A percentile compares a stretch with the other conserved stretches of the same genome.
Conservation (phyloP, 1,284 basidiomycete species). For the Filobasidium uniguttulatum region DNA sequence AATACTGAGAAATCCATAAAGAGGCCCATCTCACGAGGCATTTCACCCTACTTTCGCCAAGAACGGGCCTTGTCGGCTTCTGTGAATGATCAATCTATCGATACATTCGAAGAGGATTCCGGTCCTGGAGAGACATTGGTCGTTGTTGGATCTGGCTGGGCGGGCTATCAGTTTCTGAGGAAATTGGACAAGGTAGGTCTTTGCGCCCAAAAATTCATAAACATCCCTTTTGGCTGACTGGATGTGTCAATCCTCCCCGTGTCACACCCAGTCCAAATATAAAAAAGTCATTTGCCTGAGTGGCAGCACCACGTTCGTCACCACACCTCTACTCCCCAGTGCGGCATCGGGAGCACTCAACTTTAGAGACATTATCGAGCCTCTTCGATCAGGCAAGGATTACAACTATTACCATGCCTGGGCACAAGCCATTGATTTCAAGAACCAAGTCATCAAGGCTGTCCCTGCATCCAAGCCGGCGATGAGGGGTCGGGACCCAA, state of each 20-base stretch:
- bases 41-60: too few relatives aligned
- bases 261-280: neutral
- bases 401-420: conserved; percentile 37
- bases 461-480: conserved; percentile 23
- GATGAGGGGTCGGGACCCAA: conserved; percentile 11
- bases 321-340: conserved; percentile 61
- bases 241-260: conserved; percentile 10
- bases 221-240: neutral
- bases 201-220: conserved; percentile 21
- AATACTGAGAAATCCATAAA: too few relatives aligned
- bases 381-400: conserved; percentile 43
- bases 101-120: too few relatives aligned
- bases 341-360: conserved; percentile 71
- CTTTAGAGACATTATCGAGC: conserved; percentile 64
- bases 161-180: conserved; percentile 48
- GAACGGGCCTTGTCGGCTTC: too few relatives aligned
- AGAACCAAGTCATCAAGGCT: conserved; percentile 44
- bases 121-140: conserved; percentile 56
- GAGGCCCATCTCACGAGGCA: too few relatives aligned
- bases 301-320: conserved; percentile 47
- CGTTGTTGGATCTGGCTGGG: conserved; percentile 76
- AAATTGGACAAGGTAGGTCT: conserved; percentile 28
- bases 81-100: too few relatives aligned
- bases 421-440: conserved; percentile 43
- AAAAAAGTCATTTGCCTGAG: conserved; percentile 17